phyloP scores from a whole-genome alignment of 768 basidiomycete species.

The Trametes cingulata region DNA sequence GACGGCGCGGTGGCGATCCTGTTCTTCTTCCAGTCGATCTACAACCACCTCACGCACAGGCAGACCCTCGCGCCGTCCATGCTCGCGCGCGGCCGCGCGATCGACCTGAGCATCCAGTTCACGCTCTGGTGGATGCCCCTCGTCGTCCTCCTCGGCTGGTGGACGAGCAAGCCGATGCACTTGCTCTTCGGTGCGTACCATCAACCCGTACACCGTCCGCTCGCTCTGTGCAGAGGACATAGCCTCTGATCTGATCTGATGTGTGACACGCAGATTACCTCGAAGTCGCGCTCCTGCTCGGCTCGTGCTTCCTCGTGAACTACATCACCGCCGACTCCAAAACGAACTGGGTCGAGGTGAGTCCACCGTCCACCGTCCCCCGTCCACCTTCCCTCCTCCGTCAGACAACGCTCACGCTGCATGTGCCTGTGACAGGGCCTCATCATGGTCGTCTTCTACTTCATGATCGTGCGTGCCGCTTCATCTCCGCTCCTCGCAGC shows the following conservation, averaged over 20 bases:
- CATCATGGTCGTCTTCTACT: conserved; percentile 65
- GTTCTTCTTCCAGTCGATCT: conserved; percentile 51
- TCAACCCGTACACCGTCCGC: neutral
- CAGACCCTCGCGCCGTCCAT: conserved; percentile 47
- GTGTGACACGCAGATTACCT: conserved; percentile 53
- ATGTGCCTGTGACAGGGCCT: conserved; percentile 35
- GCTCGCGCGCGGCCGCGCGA: conserved; percentile 68
- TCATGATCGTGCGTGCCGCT: conserved; percentile 54
- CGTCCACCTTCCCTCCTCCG: neutral
- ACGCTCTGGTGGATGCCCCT: conserved; percentile 79
- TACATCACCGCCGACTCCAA: conserved; percentile 78
- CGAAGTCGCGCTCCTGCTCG: conserved; percentile 64
- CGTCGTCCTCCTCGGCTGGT: conserved; percentile 69
- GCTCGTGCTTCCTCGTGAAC: conserved; percentile 75
- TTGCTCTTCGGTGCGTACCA: conserved; percentile 62
- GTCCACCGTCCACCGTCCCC: neutral
- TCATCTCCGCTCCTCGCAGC: neutral
- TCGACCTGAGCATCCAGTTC: conserved; percentile 80
- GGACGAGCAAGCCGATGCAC: conserved; percentile 56
- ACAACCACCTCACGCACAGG: conserved; percentile 42
- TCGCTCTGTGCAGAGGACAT: neutral
- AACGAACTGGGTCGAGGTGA: conserved; percentile 74
- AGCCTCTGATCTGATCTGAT: neutral
- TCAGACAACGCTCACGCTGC: neutral
- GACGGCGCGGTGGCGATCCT: conserved; percentile 63